Evolutionary conservation across 495 filamentous ascomycete species (phyloP).

Genomic region (Aspergillus nanangensis): DNA sequence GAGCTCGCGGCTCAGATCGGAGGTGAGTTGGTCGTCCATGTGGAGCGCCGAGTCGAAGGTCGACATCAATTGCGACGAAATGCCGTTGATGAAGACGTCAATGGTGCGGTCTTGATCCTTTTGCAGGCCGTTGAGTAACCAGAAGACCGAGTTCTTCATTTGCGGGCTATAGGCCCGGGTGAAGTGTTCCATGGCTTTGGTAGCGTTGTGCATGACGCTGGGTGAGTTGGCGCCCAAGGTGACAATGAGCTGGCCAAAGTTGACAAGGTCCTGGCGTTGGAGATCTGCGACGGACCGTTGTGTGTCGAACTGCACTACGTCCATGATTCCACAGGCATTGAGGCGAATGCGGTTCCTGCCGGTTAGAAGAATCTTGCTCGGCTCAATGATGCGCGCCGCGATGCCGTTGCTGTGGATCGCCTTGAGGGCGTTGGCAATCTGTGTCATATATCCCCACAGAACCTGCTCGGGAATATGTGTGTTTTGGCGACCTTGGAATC

Average conservation of each 20-base stretch:
- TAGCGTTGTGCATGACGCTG: constrained; percentile 48
- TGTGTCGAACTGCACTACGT: constrained; percentile 76
- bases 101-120: constrained; percentile 59
- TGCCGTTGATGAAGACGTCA: constrained; percentile 69
- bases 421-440: constrained; percentile 85
- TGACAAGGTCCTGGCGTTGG: constrained; percentile 82
- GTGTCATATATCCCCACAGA: constrained; percentile 88
- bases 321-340: constrained; percentile 79
- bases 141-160: constrained; percentile 69
- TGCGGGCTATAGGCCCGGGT: constrained; percentile 65
- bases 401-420: constrained; percentile 76
- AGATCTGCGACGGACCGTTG: constrained; percentile 64
- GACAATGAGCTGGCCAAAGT: constrained; percentile 80
- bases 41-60: constrained; percentile 72
- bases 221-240: constrained; percentile 66
- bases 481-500: constrained; percentile 45
- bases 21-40: constrained; percentile 65
- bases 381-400: constrained; percentile 77
- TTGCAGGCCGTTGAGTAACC: constrained; percentile 60
- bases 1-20: constrained; percentile 70
- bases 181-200: constrained; percentile 67
- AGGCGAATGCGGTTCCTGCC: constrained; percentile 73
- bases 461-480: constrained; percentile 66
- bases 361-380: constrained; percentile 78
- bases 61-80: constrained; percentile 66